Evolutionary conservation across 176 grass and related monocot genomes (phyloP).

Genomic region (Oropetium thomaeum): DNA sequence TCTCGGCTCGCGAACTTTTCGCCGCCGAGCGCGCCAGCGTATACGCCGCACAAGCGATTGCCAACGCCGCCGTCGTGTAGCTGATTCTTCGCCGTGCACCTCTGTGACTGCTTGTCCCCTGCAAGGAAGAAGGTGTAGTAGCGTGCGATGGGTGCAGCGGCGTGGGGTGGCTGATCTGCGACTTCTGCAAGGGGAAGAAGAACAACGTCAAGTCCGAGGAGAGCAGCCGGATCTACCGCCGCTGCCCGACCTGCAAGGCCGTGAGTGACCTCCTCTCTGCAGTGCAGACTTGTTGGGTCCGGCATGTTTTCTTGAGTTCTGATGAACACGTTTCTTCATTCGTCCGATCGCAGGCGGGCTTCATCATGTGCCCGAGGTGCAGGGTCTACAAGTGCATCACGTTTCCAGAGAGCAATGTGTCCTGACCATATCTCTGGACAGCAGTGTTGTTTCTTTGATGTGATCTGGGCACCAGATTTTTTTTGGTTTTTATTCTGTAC

Average conservation of each 20-base stretch:
- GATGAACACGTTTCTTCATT: neutral
- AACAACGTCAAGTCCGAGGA: constrained; percentile 63
- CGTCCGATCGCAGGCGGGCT: constrained; percentile 46
- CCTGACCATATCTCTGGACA: constrained; percentile 35
- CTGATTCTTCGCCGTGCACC: neutral
- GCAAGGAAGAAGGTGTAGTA: constrained; percentile 47
- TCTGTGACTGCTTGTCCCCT: neutral
- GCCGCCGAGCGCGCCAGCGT: too few relatives aligned
- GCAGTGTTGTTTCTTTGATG: neutral
- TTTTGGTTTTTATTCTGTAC: neutral
- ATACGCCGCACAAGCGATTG: neutral
- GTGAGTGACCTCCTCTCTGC: constrained; percentile 22
- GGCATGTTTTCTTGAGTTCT: neutral
- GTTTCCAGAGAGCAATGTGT: constrained; percentile 48
- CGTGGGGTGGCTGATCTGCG: constrained; percentile 63
- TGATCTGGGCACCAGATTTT: neutral
- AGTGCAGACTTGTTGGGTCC: too few relatives aligned
- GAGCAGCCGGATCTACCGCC: constrained; percentile 58
- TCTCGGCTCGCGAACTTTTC: neutral
- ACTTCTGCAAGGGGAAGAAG: constrained; percentile 78
- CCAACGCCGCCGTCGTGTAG: neutral
- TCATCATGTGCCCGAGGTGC: constrained; percentile 60
- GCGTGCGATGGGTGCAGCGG: constrained; percentile 51
- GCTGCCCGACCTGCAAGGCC: constrained; percentile 78
- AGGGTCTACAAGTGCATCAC: constrained; percentile 83